Base-by-base conservation (phyloP, 2,329 filamentous ascomycete genomes). In the Claviceps capensis region DNA sequence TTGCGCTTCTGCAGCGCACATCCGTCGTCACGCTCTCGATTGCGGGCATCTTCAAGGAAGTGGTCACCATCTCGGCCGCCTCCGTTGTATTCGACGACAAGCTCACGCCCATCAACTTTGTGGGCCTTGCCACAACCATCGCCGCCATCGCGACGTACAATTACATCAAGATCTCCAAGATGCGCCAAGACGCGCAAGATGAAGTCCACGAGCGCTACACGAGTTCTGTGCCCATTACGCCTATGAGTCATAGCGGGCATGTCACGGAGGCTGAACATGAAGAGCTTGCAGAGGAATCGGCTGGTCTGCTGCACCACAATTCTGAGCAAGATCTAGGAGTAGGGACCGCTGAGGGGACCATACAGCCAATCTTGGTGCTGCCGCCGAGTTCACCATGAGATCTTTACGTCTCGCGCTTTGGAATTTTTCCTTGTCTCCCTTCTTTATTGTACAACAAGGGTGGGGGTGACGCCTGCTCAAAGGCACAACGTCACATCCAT, bases 1-100 rank as follows among this genome's bases (percentile, higher is more conserved):
- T 97, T 65, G 91, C 93, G 50, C 79, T 98, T 55, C 78, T 98
- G 58, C 86, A 96, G 72, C 87, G 93, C 47, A 97, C 91, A 0
- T 94, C 87, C 1, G 93, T 98, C 50, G 93, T 98, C 49, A 97
- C 93, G 0, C 77, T 98, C 46, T 94, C 86, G 49, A 96, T 98
- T 60, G 95, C 90, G 56, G 93, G 93, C 55, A 97, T 98, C 56
- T 97, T 98, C 76, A 98, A 98, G 67, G 93, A 98, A 71, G 93
- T 97, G 42, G 83, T 98, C 52, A 98, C 93, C 14, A 97, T 98
- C 62, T 84, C 81, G 42, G 89, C 88, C 1, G 91, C 91, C 0
- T 86, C 88, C 8, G 67, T 94, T 30, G 82, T 95, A 4, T 98
- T 96, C 72, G 79, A 93, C 60, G 93, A 98, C 65, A 80, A 78